phyloP scores from a whole-genome alignment of 2,329 filamentous ascomycete genomes.

The Cladosporium sp. region DNA sequence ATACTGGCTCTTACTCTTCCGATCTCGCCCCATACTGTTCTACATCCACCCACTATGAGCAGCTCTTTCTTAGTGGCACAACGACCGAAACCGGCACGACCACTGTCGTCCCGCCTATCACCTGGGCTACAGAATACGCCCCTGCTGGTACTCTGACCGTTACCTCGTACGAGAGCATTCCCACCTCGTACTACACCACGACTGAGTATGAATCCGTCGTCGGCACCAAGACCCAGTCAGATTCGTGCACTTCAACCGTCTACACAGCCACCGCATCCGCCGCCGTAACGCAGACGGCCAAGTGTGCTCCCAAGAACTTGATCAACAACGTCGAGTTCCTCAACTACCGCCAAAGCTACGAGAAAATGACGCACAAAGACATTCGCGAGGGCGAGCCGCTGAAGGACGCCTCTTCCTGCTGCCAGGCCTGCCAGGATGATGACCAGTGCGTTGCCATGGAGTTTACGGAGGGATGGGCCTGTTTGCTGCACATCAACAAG shows the following conservation, averaged over 20 bases:
- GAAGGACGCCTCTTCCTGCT: background rate
- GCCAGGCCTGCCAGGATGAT: background rate
- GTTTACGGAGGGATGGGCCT: background rate
- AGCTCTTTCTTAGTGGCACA: background rate
- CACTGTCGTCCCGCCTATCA: background rate
- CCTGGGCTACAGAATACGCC: background rate
- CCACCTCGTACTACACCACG: background rate
- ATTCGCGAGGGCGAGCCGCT: background rate
- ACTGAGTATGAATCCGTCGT: background rate
- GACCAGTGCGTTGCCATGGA: background rate
- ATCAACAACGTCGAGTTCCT: background rate
- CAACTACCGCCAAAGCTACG: background rate
- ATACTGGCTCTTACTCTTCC: conserved; percentile 2
- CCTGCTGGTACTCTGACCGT: background rate
- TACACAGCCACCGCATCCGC: conserved; percentile 4
- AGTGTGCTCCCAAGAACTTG: conserved; percentile 1
- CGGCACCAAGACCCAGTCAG: background rate
- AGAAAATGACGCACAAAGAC: background rate
- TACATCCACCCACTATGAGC: background rate
- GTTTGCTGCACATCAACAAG: background rate
- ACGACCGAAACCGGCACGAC: background rate
- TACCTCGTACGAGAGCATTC: background rate
- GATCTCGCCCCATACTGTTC: background rate
- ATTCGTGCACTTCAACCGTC: background rate
- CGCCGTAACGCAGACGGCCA: background rate